Conservation (phyloP, 805 yeast species). For the Candida cerambycidarum region DNA sequence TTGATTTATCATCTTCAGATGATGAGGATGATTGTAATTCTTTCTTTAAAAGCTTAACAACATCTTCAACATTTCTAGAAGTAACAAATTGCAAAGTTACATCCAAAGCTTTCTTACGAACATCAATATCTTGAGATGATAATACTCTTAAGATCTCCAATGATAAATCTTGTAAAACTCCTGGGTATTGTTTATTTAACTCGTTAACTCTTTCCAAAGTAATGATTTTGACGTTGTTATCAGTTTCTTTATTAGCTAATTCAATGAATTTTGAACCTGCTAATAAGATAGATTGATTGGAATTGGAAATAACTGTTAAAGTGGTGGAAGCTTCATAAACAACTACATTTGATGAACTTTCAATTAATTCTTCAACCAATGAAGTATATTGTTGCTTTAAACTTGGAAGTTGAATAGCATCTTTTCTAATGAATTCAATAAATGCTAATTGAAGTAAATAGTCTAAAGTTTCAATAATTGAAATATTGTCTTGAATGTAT, state of each 20-base stretch:
- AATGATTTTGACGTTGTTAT: slow-evolving; percentile 90
- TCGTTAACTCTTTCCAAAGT: slow-evolving; percentile 84
- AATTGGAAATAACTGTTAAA: slow-evolving; percentile 58
- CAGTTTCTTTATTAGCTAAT: slow-evolving; percentile 88
- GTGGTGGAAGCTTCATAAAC: slow-evolving; percentile 91
- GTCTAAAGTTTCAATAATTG: slow-evolving; percentile 63
- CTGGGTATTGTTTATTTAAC: slow-evolving; percentile 72
- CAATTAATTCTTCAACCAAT: slow-evolving; percentile 71
- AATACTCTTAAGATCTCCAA: slow-evolving; percentile 85
- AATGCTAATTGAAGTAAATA: slow-evolving; percentile 85
- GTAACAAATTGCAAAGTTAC: slow-evolving; percentile 80
- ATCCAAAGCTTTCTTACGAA: slow-evolving; percentile 82
- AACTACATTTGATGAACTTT: slow-evolving; percentile 62
- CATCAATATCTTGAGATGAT: slow-evolving; percentile 87
- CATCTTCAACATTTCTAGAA: slow-evolving; percentile 90
- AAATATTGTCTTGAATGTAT: slow-evolving; percentile 71
- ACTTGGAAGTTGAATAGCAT: slow-evolving; percentile 62
- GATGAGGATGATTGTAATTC: slow-evolving; percentile 77
- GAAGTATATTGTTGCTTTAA: slow-evolving; percentile 71
- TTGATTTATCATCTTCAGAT: slow-evolving; percentile 72
- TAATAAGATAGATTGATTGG: slow-evolving; percentile 65
- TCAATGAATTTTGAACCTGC: slow-evolving; percentile 88
- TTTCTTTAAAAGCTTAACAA: slow-evolving; percentile 85
- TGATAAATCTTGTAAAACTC: slow-evolving; percentile 77
- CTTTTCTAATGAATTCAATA: slow-evolving; percentile 87